Base-by-base conservation (phyloP, 495 filamentous ascomycete species). In the Penicillium longicatenatum region DNA sequence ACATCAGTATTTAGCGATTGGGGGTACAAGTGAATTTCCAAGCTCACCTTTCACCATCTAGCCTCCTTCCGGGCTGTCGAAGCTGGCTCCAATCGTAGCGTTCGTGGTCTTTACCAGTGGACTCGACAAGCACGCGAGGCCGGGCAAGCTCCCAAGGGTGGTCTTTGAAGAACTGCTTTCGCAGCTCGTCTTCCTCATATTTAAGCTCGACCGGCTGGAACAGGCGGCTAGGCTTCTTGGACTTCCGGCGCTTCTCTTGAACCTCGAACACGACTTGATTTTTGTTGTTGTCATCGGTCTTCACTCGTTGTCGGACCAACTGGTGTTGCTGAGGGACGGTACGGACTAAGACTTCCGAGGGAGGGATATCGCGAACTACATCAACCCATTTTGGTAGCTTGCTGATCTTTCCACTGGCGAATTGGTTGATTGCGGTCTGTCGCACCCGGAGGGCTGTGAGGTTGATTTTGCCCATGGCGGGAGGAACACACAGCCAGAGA, bases 141-240 rank as follows among this genome's bases (percentile, higher is more conserved):
- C 94, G 82, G 29, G 95, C 94, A 65, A 98, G 79, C 70, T 98
- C 94, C 94, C 94, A 98, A 5, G 94, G 94, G 74, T 98, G 94
- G 71, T 98, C 93, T 58, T 79, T 80, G 77, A 88, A 98, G 77
- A 98, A 98, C 26, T 88, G 76, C 54, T 66, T 77, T 49, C 94
- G 87, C 62, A 98, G 77, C 59, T 79, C 73, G 71, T 98, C 95
- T 71, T 98, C 94, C 46, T 91, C 89, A 70, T 92, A 95, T 52
- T 79, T 79, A 51, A 98, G 85, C 54, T 77, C 67, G 50, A 91
- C 83, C 6, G 94, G 94, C 64, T 86, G 82, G 75, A 91, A 98
- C 64, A 96, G 69, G 54, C 86, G 82, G 68, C 86, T 91, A 7
- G 89, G 75, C 69, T 86, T 89, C 64, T 83, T 83, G 10, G 75